Percentiles rank a stretch among this genome's conserved stretches.
Conservation (phyloP, 1,139 yeast genomes). For the Candida smagusa region DNA sequence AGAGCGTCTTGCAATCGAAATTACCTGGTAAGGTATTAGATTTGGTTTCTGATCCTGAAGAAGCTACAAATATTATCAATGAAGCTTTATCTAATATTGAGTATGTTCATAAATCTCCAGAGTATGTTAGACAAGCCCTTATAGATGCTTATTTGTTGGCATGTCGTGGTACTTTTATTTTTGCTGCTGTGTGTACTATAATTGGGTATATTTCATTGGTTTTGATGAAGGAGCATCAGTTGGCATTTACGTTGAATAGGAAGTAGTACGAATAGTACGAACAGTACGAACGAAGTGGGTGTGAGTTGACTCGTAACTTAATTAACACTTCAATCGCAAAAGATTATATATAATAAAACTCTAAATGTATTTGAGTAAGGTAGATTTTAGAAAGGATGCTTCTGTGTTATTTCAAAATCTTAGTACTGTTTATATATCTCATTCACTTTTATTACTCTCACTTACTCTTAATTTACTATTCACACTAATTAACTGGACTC, state of each 20-base stretch:
- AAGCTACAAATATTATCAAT: slow-evolving; percentile 16
- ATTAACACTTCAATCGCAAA: no score
- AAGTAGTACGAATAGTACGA: no score
- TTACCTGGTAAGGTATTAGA: slow-evolving; percentile 15
- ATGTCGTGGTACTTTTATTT: slow-evolving; percentile 18
- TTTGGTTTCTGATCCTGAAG: slow-evolving; percentile 18
- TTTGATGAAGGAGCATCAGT: slow-evolving; percentile 26
- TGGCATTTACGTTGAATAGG: slow-evolving; percentile 38
- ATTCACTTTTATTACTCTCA: no score
- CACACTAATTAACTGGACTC: no score
- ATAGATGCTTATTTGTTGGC: slow-evolving; percentile 17
- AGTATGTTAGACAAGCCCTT: slow-evolving; percentile 16
- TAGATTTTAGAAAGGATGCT: no score
- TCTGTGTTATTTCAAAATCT: no score
- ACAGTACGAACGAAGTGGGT: no score
- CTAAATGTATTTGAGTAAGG: no score
- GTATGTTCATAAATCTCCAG: slow-evolving; percentile 18
- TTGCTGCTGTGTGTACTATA: slow-evolving; percentile 15
- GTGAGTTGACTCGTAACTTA: no score
- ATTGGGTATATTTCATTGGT: slow-evolving; percentile 17
- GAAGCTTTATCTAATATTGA: slow-evolving; percentile 19
- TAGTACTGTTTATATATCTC: no score
- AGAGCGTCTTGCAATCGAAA: slow-evolving; percentile 12
- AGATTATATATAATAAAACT: no score
- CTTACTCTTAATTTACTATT: no score